Evolutionary conservation across 208 protist species (phyloP).

Genomic region (Trypanosoma boissoni): DNA sequence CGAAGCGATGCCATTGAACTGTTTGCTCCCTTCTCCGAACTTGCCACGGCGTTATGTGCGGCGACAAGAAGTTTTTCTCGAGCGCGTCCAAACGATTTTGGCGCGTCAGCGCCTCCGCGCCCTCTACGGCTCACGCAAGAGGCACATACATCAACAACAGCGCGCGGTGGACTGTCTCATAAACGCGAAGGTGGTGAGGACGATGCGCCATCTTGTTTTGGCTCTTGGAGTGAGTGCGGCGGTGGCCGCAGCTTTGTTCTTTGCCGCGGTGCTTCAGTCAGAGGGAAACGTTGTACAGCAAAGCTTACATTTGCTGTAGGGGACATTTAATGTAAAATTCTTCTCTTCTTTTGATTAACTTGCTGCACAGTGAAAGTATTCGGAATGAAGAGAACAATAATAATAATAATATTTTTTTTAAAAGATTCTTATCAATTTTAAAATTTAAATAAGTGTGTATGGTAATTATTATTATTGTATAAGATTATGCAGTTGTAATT

Average conservation of each 20-base stretch:
- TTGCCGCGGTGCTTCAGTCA: conserved; percentile 15
- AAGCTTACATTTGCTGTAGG: too few relatives aligned
- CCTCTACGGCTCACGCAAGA: conserved; percentile 1
- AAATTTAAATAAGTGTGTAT: too few relatives aligned
- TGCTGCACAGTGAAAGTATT: too few relatives aligned
- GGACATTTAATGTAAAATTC: too few relatives aligned
- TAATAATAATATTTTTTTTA: too few relatives aligned
- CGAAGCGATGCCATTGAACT: background rate
- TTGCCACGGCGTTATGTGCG: background rate
- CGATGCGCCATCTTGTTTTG: conserved; percentile 16
- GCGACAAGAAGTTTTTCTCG: conserved; percentile 17
- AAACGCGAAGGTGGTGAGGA: conserved; percentile 8
- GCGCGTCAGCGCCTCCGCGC: conserved; percentile 18
- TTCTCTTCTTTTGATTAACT: too few relatives aligned
- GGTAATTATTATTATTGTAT: too few relatives aligned
- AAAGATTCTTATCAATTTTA: too few relatives aligned
- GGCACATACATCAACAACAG: conserved; percentile 14
- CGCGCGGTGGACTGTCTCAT: conserved; percentile 26
- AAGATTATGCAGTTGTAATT: too few relatives aligned
- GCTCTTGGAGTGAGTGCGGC: conserved; percentile 3
- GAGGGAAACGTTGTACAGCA: conserved; percentile 6
- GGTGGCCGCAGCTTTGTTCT: conserved; percentile 11
- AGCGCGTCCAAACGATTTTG: conserved; percentile 15
- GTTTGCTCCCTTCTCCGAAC: background rate
- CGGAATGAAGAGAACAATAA: too few relatives aligned